Conservation (phyloP, 2,329 filamentous ascomycete species). For the Trichoderma sp. region DNA sequence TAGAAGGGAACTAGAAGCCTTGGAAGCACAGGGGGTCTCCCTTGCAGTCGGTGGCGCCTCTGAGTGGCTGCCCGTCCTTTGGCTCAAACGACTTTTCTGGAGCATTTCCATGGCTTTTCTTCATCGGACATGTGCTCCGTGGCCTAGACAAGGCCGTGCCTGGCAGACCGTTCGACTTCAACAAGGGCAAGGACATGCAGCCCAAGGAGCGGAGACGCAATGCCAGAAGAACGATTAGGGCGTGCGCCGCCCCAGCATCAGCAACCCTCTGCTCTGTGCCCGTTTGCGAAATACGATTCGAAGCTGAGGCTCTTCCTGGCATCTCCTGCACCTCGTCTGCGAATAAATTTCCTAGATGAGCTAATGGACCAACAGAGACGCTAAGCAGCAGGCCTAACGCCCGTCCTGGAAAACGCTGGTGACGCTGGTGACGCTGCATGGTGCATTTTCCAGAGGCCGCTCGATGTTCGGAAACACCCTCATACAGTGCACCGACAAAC, state of each 20-base stretch:
- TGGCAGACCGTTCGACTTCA: background rate
- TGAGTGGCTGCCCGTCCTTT: conserved; percentile 12
- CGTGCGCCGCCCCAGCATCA: background rate
- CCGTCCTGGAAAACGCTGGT: background rate
- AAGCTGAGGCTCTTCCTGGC: background rate
- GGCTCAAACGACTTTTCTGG: conserved; percentile 8
- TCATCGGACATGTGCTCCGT: conserved; percentile 14
- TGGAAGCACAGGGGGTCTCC: conserved; percentile 9
- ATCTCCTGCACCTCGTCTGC: background rate
- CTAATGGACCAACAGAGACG: background rate
- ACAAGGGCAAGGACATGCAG: conserved; percentile 6
- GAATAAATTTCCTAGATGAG: background rate
- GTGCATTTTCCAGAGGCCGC: background rate
- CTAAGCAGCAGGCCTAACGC: background rate
- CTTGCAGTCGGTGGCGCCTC: background rate
- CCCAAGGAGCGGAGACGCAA: conserved; percentile 18
- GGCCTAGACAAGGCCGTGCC: conserved; percentile 5
- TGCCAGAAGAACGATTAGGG: conserved; percentile 4
- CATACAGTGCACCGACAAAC: background rate
- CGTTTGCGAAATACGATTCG: background rate
- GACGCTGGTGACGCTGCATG: background rate
- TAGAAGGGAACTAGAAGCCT: conserved; percentile 17
- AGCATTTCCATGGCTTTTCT: conserved; percentile 9
- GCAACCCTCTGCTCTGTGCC: background rate
- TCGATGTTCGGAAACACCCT: background rate